Evolutionary conservation across 139 green algal genomes (phyloP), one percentile per base, ranked within the genome.

Genomic region (Dunaliella primolecta): DNA sequence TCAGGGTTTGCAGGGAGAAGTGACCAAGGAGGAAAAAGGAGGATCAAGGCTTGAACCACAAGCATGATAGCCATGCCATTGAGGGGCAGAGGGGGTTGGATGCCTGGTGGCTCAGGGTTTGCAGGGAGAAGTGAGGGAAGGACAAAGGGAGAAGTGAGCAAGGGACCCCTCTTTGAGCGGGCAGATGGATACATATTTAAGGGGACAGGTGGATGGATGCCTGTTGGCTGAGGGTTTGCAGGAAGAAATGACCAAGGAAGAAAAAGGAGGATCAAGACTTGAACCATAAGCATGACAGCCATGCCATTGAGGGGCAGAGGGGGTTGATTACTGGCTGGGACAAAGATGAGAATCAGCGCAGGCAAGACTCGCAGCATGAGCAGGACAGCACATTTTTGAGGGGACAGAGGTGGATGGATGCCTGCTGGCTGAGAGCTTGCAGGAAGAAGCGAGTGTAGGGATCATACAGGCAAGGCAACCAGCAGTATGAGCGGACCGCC

Each of bases 21-120:
- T n/a, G n/a, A n/a, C n/a, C n/a, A n/a, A n/a, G n/a, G n/a, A n/a
- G n/a, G n/a, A n/a, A n/a, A n/a, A n/a, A n/a, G n/a, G n/a, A n/a
- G n/a, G n/a, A n/a, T n/a, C n/a, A 95, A 76, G 0, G 92, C 91
- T 87, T 94, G 93, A 80, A 93, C 88, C 81, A 93, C 88, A 24
- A 94, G 83, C 74, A 89, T 76, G 24, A 93, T 87, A 1, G 87
- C 36, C 30, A 90, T 81, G 82, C 94, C 92, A n/a, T 90, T 89
- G 21, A 87, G 1, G 92, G 92, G 30, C 81, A 75, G 0, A 95
- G 83, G 15, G 87, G 87, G 37, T 94, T 88, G 3, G 87, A 79
- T 31, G 91, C 81, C 75, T 86, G 72, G 1, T 32, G 36, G 33
- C 85, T 57, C 2, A 74, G 72, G 1, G 84, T 80, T 70, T 84